Evolutionary conservation across 495 filamentous ascomycete genomes (phyloP).

Genomic region (Hypoxylon trugodes): DNA sequence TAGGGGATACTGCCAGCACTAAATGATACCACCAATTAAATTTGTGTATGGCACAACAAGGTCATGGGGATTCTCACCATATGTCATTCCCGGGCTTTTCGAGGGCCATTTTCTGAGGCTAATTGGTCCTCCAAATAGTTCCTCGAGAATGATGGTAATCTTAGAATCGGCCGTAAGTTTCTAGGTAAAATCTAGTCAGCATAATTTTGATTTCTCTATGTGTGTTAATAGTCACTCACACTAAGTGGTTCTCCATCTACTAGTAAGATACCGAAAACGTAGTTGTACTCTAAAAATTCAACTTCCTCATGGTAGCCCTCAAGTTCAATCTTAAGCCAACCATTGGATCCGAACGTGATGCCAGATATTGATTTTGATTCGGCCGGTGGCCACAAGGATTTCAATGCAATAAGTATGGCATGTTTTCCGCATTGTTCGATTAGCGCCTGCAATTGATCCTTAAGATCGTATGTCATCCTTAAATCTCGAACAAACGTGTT

Average conservation of each 20-base stretch:
- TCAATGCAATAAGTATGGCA: conserved; percentile 2
- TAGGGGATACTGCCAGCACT: conserved; percentile 12
- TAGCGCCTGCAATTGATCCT: conserved; percentile 24
- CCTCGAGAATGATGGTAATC: conserved; percentile 45
- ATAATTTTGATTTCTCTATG: background rate
- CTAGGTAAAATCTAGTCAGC: conserved; percentile 1
- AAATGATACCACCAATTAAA: background rate
- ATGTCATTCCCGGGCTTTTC: conserved; percentile 53
- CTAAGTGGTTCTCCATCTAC: conserved; percentile 53
- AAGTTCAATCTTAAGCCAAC: conserved; percentile 20
- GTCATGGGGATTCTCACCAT: conserved; percentile 38
- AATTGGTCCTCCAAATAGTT: conserved; percentile 58
- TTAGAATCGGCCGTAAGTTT: conserved; percentile 54
- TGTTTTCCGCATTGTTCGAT: conserved; percentile 8
- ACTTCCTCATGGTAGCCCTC: background rate
- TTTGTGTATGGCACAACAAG: conserved; percentile 4
- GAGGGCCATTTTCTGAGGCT: conserved; percentile 56
- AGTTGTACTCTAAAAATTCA: conserved; percentile 51
- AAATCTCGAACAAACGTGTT: conserved; percentile 38
- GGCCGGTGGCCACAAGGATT: conserved; percentile 17
- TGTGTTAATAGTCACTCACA: conserved; percentile 8
- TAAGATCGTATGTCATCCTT: conserved; percentile 33
- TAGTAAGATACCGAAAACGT: conserved; percentile 56
- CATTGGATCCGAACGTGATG: conserved; percentile 5
- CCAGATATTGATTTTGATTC: conserved; percentile 14